Percentiles rank a stretch among this genome's conserved stretches.
Evolutionary conservation across 495 filamentous ascomycete species (phyloP).

Genomic region (Xylaria venustula): DNA sequence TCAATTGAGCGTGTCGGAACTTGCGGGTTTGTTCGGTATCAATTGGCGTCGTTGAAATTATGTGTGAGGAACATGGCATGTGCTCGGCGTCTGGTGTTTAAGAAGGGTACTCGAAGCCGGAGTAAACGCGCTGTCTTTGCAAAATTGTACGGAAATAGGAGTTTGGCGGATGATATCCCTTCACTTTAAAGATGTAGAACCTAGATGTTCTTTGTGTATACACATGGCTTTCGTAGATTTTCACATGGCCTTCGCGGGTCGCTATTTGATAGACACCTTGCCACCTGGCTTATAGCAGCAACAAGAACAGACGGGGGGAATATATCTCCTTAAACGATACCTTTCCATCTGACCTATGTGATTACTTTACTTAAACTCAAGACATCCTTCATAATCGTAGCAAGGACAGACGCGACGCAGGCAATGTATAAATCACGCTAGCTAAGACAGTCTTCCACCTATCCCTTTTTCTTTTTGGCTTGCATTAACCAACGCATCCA

Average conservation of each 20-base stretch:
- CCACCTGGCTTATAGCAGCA: background rate
- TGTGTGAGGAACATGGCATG: background rate
- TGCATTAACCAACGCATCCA: slow-evolving; percentile 2
- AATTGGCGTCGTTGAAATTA: slow-evolving; percentile 1
- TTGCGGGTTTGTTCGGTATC: slow-evolving; percentile 69
- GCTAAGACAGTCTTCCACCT: too few species aligned
- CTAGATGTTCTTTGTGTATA: background rate
- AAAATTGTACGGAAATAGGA: background rate
- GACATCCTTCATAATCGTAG: background rate
- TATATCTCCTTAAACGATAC: too few species aligned
- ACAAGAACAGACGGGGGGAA: too few species aligned
- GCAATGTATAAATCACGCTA: too few species aligned
- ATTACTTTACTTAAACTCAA: background rate
- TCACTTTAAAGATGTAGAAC: background rate
- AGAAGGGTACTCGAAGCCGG: background rate
- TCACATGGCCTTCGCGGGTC: slow-evolving; percentile 1
- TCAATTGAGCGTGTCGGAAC: slow-evolving; percentile 60
- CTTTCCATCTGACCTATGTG: too few species aligned
- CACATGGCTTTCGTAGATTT: background rate
- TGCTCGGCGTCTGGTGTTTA: background rate
- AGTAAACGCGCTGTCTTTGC: background rate
- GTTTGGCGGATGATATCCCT: background rate
- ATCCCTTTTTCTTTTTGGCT: background rate
- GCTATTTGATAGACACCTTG: background rate
- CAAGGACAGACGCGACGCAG: too few species aligned